Evolutionary conservation across 2,329 filamentous ascomycete species (phyloP).

Genomic region (Paradendryphiella salina): DNA sequence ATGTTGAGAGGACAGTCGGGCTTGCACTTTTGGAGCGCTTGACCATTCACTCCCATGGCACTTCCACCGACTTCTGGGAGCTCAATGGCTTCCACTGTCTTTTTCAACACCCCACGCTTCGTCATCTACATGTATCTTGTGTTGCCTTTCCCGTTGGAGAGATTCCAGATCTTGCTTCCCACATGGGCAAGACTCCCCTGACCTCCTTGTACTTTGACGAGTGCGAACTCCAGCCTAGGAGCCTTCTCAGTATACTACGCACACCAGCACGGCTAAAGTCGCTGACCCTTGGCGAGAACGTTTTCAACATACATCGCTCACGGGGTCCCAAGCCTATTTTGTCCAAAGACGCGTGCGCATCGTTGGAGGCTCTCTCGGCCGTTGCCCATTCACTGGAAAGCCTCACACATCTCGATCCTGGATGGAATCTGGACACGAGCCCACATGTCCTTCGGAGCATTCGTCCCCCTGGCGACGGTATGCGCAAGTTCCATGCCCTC

Average conservation of each 20-base stretch:
- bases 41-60: slow-evolving; percentile 43
- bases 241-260: slow-evolving; percentile 31
- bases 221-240: slow-evolving; percentile 34
- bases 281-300: slow-evolving; percentile 43
- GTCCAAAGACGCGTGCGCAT: slow-evolving; percentile 16
- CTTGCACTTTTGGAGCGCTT: slow-evolving; percentile 36
- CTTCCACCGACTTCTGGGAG: slow-evolving; percentile 38
- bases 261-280: slow-evolving; percentile 37
- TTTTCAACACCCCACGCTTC: slow-evolving; percentile 42
- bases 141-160: slow-evolving; percentile 25
- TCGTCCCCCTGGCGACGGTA: slow-evolving; percentile 28
- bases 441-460: slow-evolving; percentile 22
- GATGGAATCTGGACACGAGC: slow-evolving; percentile 20
- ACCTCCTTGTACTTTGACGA: slow-evolving; percentile 43
- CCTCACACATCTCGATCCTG: slow-evolving; percentile 35
- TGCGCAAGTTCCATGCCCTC: slow-evolving; percentile 40
- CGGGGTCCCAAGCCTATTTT: slow-evolving; percentile 20
- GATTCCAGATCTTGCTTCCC: slow-evolving; percentile 26
- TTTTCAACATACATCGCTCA: slow-evolving; percentile 29
- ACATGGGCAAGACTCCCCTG: slow-evolving; percentile 33
- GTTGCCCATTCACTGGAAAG: slow-evolving; percentile 41
- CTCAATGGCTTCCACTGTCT: slow-evolving; percentile 40
- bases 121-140: slow-evolving; percentile 41
- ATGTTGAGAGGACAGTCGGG: slow-evolving; percentile 25
- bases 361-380: slow-evolving; percentile 31